Base-by-base conservation (phyloP, 805 yeast genomes). In the Saccharomycopsis babjevae region DNA sequence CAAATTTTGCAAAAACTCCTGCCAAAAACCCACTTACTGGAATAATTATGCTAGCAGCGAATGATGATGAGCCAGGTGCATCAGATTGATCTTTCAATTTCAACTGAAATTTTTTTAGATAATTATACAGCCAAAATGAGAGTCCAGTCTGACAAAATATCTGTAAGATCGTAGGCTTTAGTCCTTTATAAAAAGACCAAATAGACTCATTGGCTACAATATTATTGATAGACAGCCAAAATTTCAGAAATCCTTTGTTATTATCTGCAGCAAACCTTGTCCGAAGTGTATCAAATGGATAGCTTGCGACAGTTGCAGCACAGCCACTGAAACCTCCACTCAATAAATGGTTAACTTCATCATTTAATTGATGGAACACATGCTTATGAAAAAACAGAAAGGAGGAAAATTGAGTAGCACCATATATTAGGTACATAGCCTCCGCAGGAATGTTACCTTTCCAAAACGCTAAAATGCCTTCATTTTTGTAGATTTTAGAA, bases 371-470 rank as follows among this genome's bases (percentile, higher is more conserved):
- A 43, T 20, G 75, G 76, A 1, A 71, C 30, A 56, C 58, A 22
- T 52, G 30, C 16, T 58, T 54, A 4, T 39, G 1, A 72, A 71
- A 0, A 0, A 77, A 69, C 1, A 90, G 77, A 68, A 86, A 89
- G 1, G 88, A 74, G 0, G 93, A 77, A 73, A 94, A 94, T 71
- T 94, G 98, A 0, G 82, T 74, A 0, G 89, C 89, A 13, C 98
- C 97, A 68, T 93, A 94, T 11, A 88, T 66, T 15, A 93, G 75
- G 68, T 94, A 94, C 83, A 94, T 81, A 43, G 84, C 71, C 65
- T 90, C 90, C 0, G 98, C 99, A 0, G 99, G 96, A 0, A 89
- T 79, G 69, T 94, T 94, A 0, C 99, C 99, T 70, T 91, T 92
- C 98, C 98, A 94, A n/a, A 93, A 76, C 0, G 90, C 93, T 3